phyloP scores from a whole-genome alignment of 2,329 filamentous ascomycete species.

The Colletotrichum sp. region DNA sequence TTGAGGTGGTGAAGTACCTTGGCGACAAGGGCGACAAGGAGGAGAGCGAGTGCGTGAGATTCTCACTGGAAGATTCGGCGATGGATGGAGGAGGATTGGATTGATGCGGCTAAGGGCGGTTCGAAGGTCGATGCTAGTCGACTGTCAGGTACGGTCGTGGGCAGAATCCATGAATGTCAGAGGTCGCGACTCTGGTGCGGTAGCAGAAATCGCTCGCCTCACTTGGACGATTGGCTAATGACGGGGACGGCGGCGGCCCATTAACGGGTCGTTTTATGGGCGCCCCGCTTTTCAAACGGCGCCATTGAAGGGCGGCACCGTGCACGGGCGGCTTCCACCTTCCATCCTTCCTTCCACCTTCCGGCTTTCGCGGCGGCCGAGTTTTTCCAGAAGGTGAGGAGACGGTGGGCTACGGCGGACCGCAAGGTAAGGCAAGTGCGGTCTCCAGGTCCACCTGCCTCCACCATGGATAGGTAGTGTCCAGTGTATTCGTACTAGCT shows the following conservation, averaged over 20 bases:
- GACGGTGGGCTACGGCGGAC: background rate
- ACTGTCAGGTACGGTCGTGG: background rate
- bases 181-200: background rate
- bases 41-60: background rate
- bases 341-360: constrained; percentile 12
- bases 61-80: background rate
- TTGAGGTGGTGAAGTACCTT: background rate
- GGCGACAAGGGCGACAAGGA: background rate
- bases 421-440: background rate
- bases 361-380: constrained; percentile 16
- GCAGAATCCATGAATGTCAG: background rate
- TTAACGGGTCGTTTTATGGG: constrained; percentile 6
- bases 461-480: background rate
- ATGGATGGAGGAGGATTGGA: background rate
- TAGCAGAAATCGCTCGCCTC: constrained; percentile 16
- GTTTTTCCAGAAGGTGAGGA: constrained; percentile 21
- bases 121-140: background rate
- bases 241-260: constrained; percentile 14
- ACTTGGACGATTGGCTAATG: constrained; percentile 20
- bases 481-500: background rate
- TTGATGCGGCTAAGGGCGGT: background rate
- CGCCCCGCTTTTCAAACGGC: constrained; percentile 15
- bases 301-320: background rate
- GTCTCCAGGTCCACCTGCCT: background rate
- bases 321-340: background rate